phyloP scores from a whole-genome alignment of 2,329 filamentous ascomycete genomes.

The Calonectria multiphialidica region DNA sequence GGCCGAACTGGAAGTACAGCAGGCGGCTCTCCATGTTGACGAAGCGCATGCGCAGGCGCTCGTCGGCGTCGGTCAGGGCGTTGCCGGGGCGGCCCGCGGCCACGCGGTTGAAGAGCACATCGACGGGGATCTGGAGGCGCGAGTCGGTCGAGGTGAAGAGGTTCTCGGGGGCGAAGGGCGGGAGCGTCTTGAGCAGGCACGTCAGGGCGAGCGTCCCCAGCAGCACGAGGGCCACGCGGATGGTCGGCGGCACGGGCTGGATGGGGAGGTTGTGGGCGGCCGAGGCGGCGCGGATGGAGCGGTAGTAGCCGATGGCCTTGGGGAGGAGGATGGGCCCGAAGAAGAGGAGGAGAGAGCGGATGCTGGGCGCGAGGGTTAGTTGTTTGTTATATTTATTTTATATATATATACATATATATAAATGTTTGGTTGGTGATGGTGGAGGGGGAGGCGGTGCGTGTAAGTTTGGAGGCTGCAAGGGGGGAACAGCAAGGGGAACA shows the following conservation, averaged over 20 bases:
- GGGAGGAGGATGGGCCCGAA: conserved; percentile 81
- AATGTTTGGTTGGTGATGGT: neutral
- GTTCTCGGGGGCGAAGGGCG: conserved; percentile 80
- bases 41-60: conserved; percentile 75
- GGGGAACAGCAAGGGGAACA: too few relatives aligned
- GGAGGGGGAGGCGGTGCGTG: neutral
- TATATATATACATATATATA: too few relatives aligned
- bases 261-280: conserved; percentile 60
- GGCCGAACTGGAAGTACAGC: conserved; percentile 87
- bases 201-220: conserved; percentile 63
- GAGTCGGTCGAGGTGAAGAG: conserved; percentile 83
- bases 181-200: conserved; percentile 71
- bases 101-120: conserved; percentile 86
- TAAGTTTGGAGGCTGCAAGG: neutral
- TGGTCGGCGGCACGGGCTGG: conserved; percentile 65
- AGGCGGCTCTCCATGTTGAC: conserved; percentile 78
- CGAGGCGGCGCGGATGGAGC: conserved; percentile 61
- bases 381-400: neutral
- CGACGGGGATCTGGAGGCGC: conserved; percentile 85
- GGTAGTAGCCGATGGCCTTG: conserved; percentile 74
- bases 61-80: conserved; percentile 69
- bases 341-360: conserved; percentile 69
- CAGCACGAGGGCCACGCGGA: conserved; percentile 69
- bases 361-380: conserved; percentile 47
- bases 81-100: conserved; percentile 62